These are phyloP conservation scores for Ganoderma boninense DNA, from an alignment of 1,284 basidiomycete species.

Conservation along the genomic window DNA sequence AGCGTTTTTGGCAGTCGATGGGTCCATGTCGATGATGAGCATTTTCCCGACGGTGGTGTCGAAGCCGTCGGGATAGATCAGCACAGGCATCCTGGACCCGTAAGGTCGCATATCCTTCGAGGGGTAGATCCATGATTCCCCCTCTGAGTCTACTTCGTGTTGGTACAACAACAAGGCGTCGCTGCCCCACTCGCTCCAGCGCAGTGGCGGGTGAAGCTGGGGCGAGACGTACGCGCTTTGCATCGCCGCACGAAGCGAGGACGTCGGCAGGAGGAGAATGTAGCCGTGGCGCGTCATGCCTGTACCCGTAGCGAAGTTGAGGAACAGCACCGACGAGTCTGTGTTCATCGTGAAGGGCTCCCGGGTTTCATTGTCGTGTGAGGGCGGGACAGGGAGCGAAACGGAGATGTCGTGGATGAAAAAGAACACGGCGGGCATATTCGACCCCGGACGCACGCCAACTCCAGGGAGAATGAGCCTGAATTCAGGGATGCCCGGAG, in stretches of 20 bases:
- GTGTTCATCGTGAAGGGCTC: neutral
- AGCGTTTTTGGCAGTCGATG: neutral
- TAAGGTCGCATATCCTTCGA: neutral
- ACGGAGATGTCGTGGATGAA: neutral
- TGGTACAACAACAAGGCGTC: neutral
- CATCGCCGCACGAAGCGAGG: neutral
- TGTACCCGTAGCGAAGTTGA: neutral
- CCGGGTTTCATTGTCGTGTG: neutral
- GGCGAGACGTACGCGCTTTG: neutral
- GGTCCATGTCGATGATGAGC: neutral
- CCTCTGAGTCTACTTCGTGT: neutral
- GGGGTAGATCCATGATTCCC: neutral
- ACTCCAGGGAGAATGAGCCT: neutral
- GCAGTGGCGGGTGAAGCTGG: neutral
- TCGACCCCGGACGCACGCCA: neutral
- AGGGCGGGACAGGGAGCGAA: neutral
- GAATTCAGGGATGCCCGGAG: too few relatives aligned
- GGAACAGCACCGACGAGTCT: neutral
- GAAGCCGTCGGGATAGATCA: neutral
- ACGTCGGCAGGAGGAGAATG: neutral
- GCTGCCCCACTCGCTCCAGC: neutral
- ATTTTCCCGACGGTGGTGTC: neutral
- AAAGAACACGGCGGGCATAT: neutral
- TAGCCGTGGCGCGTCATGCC: neutral
- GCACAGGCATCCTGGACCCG: slow-evolving; percentile 1